phyloP scores from a whole-genome alignment of 495 filamentous ascomycete species.

The Neurospora tetraspora region DNA sequence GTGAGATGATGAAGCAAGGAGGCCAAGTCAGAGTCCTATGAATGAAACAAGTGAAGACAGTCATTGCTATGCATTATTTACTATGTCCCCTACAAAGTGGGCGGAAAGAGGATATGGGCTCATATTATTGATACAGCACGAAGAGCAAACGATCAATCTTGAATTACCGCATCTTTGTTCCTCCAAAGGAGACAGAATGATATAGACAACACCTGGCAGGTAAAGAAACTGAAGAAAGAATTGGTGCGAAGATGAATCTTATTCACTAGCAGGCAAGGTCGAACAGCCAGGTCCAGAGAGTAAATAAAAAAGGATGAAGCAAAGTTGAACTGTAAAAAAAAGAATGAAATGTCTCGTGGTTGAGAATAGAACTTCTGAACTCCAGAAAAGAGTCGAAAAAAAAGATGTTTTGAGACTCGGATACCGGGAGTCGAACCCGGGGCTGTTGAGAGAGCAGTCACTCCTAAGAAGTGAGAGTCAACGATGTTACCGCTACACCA shows the following conservation, averaged over 20 bases:
- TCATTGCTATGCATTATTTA: not conserved
- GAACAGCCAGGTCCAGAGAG: not conserved
- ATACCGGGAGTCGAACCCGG: not conserved
- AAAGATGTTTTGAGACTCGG: not conserved
- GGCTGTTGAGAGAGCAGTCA: not conserved
- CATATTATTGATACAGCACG: not conserved
- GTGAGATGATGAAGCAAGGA: not conserved
- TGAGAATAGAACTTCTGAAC: not conserved
- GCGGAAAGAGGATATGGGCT: not conserved
- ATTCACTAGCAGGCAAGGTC: not conserved
- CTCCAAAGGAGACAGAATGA: not conserved
- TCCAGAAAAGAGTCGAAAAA: not conserved
- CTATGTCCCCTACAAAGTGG: not conserved
- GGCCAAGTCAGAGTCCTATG: not conserved
- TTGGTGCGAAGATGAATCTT: not conserved
- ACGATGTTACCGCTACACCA: not conserved
- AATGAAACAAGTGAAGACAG: not conserved
- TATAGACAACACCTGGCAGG: not conserved
- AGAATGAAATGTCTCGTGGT: not conserved
- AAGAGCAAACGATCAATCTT: not conserved
- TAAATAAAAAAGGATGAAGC: not conserved
- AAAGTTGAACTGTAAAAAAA: not conserved
- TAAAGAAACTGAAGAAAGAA: not conserved
- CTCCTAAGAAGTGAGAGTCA: not conserved
- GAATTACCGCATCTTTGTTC: not conserved